phyloP scores from a whole-genome alignment of 768 basidiomycete species.

The Boletus sp. region DNA sequence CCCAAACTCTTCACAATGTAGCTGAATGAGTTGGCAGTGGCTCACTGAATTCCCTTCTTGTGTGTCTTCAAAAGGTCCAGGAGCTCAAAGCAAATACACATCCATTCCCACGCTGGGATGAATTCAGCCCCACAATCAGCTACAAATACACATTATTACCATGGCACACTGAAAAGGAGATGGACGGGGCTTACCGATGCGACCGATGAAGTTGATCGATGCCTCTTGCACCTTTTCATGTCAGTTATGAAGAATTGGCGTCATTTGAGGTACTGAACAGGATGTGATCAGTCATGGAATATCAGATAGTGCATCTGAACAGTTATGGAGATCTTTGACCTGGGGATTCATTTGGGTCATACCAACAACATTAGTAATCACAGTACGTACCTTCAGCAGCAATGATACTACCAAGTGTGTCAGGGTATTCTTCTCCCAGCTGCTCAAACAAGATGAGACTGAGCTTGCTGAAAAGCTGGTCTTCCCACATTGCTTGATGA shows the following conservation, averaged over 20 bases:
- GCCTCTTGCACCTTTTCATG: slow-evolving; percentile 99
- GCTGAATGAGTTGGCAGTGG: slow-evolving; percentile 98
- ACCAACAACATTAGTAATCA: slow-evolving; percentile 98
- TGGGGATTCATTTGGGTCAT: slow-evolving; percentile 99
- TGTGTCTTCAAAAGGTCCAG: slow-evolving; percentile 97
- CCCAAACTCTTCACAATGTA: slow-evolving; percentile 99
- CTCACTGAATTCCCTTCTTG: slow-evolving; percentile 98
- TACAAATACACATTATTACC: slow-evolving; percentile 17
- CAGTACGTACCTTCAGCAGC: slow-evolving; percentile 97
- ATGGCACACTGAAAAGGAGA: background rate
- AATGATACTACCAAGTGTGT: slow-evolving; percentile 98
- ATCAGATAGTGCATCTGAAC: background rate
- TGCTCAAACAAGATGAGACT: slow-evolving; percentile 98
- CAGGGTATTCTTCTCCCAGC: slow-evolving; percentile 98
- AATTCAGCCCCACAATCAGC: slow-evolving; percentile 99
- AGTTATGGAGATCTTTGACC: slow-evolving; percentile 96
- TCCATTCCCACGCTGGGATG: slow-evolving; percentile 98
- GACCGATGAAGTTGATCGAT: slow-evolving; percentile 98
- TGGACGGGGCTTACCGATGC: slow-evolving; percentile 56
- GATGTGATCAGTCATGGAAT: background rate
- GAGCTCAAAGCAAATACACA: slow-evolving; percentile 99
- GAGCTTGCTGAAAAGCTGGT: slow-evolving; percentile 91
- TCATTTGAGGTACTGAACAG: slow-evolving; percentile 93
- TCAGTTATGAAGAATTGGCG: slow-evolving; percentile 97
- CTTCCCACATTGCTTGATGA: slow-evolving; percentile 99